Evolutionary conservation across 495 filamentous ascomycete genomes (phyloP).

Genomic region (Sabuloglossum arenarium): DNA sequence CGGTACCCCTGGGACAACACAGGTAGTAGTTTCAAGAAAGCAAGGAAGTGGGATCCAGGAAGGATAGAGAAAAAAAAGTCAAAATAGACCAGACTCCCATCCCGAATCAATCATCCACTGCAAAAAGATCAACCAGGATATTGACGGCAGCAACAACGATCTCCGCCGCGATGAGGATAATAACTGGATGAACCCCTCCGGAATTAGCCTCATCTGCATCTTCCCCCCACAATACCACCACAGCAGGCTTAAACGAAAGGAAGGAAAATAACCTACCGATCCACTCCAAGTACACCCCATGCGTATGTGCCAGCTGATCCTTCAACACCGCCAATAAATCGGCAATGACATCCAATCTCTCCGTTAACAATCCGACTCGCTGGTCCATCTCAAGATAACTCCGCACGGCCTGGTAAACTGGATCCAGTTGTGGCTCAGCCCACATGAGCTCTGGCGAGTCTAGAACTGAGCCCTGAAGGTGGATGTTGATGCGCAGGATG

Average conservation of each 20-base stretch:
- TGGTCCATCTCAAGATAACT: constrained; percentile 98
- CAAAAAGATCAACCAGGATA: constrained; percentile 87
- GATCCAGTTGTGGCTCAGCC: constrained; percentile 91
- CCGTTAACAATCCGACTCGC: constrained; percentile 71
- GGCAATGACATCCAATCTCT: constrained; percentile 79
- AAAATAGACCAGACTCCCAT: no score
- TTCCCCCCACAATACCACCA: no score
- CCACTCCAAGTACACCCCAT: constrained; percentile 91
- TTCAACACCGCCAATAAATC: constrained; percentile 88
- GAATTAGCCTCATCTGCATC: not conserved
- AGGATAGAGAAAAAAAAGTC: no score
- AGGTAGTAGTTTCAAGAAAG: no score
- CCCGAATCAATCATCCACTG: constrained; percentile 23
- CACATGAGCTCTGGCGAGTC: constrained; percentile 96
- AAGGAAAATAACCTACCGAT: constrained; percentile 38
- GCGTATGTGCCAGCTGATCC: constrained; percentile 89
- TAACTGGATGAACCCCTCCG: no score
- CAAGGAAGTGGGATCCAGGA: no score
- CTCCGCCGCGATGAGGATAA: constrained; percentile 86
- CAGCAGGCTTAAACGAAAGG: not conserved
- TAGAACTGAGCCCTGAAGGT: constrained; percentile 90
- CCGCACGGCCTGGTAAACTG: constrained; percentile 82
- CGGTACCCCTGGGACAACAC: no score
- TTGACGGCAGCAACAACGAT: constrained; percentile 90
- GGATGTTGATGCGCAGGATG: constrained; percentile 91